Evolutionary conservation across 1,284 basidiomycete genomes (phyloP), one percentile per base, ranked within the genome.

Genomic region (Trametes sp.): DNA sequence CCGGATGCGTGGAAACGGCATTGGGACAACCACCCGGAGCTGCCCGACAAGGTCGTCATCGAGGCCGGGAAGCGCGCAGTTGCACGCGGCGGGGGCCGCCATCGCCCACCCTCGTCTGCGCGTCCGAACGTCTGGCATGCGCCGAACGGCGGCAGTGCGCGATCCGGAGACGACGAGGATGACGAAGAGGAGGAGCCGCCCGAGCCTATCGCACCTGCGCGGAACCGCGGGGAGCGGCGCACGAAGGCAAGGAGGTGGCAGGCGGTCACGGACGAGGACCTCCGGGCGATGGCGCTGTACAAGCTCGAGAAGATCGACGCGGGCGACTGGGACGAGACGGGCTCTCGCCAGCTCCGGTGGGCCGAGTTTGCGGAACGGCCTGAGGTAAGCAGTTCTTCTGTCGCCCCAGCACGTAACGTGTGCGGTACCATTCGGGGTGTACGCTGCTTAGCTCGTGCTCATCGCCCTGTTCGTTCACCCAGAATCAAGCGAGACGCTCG

Each of bases 1-100:
- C 59, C 49, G 9, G 59, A 53, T 10, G 52, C 65, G 50, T 66
- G 65, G 65, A 63, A 59, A 50, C 35, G 58, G n/a, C 65, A 66
- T 31, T 66, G 65, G 65, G 54, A 59, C 29, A 56, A 56, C 6
- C 7, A 61, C 36, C 54, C 59, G 2, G 26, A 42, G 26, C n/a
- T 66, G 21, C 59, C 64, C 10, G 59, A 66, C 23, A 28, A 42
- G 23, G 54, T 66, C 4, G 53, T 48, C 53, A 60, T 57, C 44
- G 23, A 44, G 6, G 60, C 54, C 23, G 3, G 24, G 14, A 35
- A 28, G 35, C 23, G 35, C 21, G 35, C 36, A 10, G 23, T 24
- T 5, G 13, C 11, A 24, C 23, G n/a, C n/a, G n/a, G n/a, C 41
- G 19, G n/a, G 21, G 41, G 19, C n/a, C n/a, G n/a, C 41, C 41